Conservation (phyloP, 306 rosid genomes). For the Gillenia trifoliata region DNA sequence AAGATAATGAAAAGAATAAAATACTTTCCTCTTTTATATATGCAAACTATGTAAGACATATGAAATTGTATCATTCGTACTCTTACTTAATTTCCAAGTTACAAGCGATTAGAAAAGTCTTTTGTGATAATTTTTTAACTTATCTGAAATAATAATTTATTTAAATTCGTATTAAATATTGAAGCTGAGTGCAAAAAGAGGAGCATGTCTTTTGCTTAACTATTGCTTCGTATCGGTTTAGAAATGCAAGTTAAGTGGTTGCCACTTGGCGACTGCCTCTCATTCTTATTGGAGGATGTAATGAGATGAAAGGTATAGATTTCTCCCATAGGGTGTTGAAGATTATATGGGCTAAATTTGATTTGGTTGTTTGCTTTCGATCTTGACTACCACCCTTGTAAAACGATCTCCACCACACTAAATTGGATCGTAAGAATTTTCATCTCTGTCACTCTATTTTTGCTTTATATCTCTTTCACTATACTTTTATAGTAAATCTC, state of each 20-base stretch:
- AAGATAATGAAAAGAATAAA: background rate
- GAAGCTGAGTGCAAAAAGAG: no score
- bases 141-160: no score
- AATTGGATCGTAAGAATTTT: background rate
- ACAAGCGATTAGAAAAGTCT: no score
- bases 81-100: no score
- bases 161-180: no score
- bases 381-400: background rate
- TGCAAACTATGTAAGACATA: no score
- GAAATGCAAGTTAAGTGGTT: no score
- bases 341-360: background rate
- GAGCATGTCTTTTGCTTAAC: no score
- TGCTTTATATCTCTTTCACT: background rate
- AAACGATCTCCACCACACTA: conserved; percentile 17
- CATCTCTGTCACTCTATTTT: background rate
- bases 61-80: no score
- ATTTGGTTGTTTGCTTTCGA: background rate
- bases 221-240: no score
- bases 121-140: no score
- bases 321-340: background rate
- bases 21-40: no score
- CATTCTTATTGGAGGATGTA: conserved; percentile 6
- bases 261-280: background rate
- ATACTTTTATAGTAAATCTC: background rate
- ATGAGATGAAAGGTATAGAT: conserved; percentile 3